Evolutionary conservation across 2,329 filamentous ascomycete genomes (phyloP).

Genomic region (Penicillium sp.): DNA sequence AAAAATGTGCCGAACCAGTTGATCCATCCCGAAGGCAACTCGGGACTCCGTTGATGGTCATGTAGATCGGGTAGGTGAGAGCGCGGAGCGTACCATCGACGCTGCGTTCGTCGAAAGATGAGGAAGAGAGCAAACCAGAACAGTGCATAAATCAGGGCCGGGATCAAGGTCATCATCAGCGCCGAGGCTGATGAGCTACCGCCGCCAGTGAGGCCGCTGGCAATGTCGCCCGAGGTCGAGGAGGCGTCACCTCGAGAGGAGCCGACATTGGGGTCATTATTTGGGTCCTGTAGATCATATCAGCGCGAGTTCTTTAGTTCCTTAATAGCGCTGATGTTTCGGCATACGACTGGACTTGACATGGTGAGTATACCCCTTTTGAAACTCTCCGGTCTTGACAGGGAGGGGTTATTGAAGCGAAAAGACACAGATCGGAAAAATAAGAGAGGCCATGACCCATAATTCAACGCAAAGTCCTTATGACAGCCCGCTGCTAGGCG

Average conservation of each 20-base stretch:
- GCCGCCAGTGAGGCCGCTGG: conserved; percentile 28
- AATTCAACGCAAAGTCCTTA: conserved; percentile 7
- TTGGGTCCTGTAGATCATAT: conserved; percentile 29
- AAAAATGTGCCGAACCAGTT: conserved; percentile 54
- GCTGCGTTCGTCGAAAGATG: conserved; percentile 43
- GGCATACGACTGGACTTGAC: conserved; percentile 15
- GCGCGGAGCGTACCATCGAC: conserved; percentile 46
- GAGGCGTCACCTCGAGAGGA: conserved; percentile 40
- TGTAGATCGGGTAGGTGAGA: conserved; percentile 42
- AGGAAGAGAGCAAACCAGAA: conserved; percentile 46
- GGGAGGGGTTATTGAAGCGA: conserved; percentile 3
- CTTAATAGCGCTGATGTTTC: not conserved
- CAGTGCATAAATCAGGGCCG: conserved; percentile 42
- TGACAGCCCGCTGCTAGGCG: conserved; percentile 8
- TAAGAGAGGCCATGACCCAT: conserved; percentile 3
- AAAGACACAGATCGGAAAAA: not conserved
- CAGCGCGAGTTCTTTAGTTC: not conserved
- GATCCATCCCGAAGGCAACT: conserved; percentile 45
- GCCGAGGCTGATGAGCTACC: conserved; percentile 49
- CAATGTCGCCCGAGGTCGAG: conserved; percentile 30
- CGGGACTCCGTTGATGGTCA: conserved; percentile 47
- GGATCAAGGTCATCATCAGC: conserved; percentile 48
- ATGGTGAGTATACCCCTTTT: conserved; percentile 10
- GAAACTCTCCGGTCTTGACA: not conserved
- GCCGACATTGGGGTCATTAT: conserved; percentile 41